Evolutionary conservation across 2,329 filamentous ascomycete genomes (phyloP), one percentile per base, ranked within the genome.

Genomic region (Colletotrichum australisinense): DNA sequence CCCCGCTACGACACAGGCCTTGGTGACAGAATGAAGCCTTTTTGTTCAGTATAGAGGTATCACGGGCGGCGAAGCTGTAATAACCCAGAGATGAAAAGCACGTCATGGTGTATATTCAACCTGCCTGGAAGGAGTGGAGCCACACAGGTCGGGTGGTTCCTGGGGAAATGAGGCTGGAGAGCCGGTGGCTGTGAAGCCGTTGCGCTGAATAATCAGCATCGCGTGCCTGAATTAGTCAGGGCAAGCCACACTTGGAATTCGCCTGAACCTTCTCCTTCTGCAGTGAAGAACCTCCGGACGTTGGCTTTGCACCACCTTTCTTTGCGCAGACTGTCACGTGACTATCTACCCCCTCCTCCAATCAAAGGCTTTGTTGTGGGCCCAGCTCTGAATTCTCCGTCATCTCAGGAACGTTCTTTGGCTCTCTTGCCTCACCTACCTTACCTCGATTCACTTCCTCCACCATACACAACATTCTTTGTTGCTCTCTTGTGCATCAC

Each of bases 381-480:
- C 28, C 26, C 19, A 11, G 7, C 24, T 24, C 42, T 32, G 63
- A 70, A 67, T 56, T 66, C 49, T 57, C 63, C 63, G 63, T 66
- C 68, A 65, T 64, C n/a, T 64, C 49, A 66, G 42, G 65, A 57
- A 49, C 62, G 55, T 66, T 66, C 68, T 46, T 55, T 46, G 63
- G 35, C n/a, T 69, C 49, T 53, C 56, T 16, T 46, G 19, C 24
- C 53, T 49, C 26, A 16, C 32, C 24, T 46, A 8, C 19, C 24
- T 32, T 46, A 8, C 19, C 24, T 32, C 26, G 35, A 60, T 46
- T 63, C 49, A 60, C 59, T 53, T 69, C 60, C 32, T 63, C n/a
- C 59, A 72, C 42, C 65, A 72, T 64, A 55, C 58, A 69, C 58
- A 49, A 62, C 66, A 64, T 73, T 72, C 53, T 69, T 63, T 58